Percentiles rank a stretch among this genome's conserved stretches.
These are phyloP conservation scores for Populus davidiana DNA, from an alignment of 345 rosid genomes.

Conservation along the genomic window DNA sequence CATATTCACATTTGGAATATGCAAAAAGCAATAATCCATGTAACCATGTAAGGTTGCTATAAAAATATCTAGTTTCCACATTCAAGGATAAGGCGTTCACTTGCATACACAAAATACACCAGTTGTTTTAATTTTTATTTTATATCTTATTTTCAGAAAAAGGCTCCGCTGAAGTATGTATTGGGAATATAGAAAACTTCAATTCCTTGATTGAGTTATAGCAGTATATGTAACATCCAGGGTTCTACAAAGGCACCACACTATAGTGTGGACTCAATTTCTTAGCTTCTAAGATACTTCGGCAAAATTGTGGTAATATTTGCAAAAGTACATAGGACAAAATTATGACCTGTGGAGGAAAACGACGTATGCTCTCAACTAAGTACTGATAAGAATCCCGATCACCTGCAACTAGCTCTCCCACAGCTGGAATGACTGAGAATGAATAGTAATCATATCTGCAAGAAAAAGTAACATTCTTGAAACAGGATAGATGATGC, in stretches of 20 bases:
- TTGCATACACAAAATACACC: not conserved
- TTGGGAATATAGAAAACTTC: not conserved
- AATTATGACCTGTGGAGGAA: conserved; percentile 58
- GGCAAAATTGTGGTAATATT: not conserved
- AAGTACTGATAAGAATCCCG: conserved; percentile 82
- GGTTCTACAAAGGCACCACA: not conserved
- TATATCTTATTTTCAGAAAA: too few species aligned
- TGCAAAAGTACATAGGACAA: not conserved
- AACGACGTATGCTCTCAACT: conserved; percentile 89
- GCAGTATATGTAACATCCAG: not conserved
- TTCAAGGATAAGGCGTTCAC: not conserved
- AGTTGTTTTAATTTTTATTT: not conserved
- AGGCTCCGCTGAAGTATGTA: too few species aligned
- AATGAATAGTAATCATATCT: conserved; percentile 88
- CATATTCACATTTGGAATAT: not conserved
- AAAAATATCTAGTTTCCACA: not conserved
- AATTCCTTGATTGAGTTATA: not conserved
- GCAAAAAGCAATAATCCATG: not conserved
- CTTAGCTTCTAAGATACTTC: not conserved
- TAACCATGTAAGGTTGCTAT: not conserved
- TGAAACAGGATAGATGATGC: not conserved
- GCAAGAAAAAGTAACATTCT: conserved; percentile 14
- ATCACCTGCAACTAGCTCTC: conserved; percentile 81
- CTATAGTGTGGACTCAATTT: not conserved
- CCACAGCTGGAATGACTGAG: conserved; percentile 73